A percentile compares a stretch with the other conserved stretches of the same genome.
phyloP scores from a whole-genome alignment of 2,329 filamentous ascomycete genomes.

The Zasmidium angulare region DNA sequence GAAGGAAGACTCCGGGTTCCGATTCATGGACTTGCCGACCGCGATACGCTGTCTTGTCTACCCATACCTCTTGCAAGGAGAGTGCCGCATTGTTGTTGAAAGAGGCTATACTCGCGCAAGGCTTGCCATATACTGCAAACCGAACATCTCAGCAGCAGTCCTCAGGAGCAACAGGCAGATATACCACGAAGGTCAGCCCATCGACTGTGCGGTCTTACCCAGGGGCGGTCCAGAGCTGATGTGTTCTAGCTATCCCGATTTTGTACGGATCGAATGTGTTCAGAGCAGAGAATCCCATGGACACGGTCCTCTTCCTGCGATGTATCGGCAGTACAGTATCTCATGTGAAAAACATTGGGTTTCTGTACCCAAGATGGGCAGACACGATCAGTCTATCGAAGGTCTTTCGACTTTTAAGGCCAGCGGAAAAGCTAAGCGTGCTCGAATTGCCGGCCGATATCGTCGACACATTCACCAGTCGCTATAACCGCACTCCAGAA shows the following conservation, averaged over 20 bases:
- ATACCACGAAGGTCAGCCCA: not conserved
- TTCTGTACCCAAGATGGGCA: too few species aligned
- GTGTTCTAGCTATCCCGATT: not conserved
- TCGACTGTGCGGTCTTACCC: not conserved
- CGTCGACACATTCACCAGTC: not conserved
- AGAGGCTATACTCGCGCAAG: not conserved
- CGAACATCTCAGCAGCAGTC: not conserved
- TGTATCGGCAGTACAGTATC: not conserved
- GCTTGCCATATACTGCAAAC: not conserved
- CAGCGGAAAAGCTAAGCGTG: not conserved
- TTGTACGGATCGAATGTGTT: not conserved
- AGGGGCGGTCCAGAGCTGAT: not conserved
- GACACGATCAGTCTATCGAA: too few species aligned
- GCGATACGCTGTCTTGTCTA: slow-evolving; percentile 10
- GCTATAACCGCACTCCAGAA: not conserved
- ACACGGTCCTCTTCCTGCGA: too few species aligned
- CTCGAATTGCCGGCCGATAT: not conserved
- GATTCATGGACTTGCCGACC: not conserved
- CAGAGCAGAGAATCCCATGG: too few species aligned
- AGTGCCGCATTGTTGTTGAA: not conserved
- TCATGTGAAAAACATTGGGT: not conserved
- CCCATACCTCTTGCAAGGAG: not conserved
- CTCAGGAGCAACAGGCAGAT: not conserved
- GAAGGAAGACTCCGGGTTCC: not conserved
- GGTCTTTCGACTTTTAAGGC: too few species aligned